Base-by-base conservation (phyloP, 306 rosid genomes). In the Cicer chorassanicum region DNA sequence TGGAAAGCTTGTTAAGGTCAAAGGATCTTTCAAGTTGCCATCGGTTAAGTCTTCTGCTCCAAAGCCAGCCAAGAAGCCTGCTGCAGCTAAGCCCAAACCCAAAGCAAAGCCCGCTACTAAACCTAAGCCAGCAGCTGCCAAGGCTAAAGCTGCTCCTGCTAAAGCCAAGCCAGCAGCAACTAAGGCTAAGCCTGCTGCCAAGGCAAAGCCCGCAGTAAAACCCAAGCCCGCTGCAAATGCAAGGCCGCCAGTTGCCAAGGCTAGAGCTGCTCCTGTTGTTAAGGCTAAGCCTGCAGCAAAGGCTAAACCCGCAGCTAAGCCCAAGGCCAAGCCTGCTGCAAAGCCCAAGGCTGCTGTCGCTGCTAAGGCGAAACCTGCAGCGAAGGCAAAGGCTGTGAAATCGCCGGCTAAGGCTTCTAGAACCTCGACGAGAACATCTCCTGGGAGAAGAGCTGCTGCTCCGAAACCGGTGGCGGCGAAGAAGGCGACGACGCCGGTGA, bases 391-490 rank as follows among this genome's bases (percentile, higher is more conserved):
- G 75, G 66, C 44, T 1, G 44, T 80, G 1, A 88, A 79, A 29
- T 29, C 36, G 71, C 91, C 89, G 0, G 88, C 87, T 0, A 91
- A 91, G 84, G 92, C 84, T 2, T 40, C 93, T 1, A 81, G 96
- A 72, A 91, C 93, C 1, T 84, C 93, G 55, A 84, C 93, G 57
- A 87, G 93, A 40, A 84, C 90, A 0, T 74, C 92, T 0, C 97
- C 93, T 0, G 92, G 93, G 39, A 87, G 78, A 85, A 88, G 81
- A 65, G 87, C 92, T 0, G 71, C 71, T 43, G 53, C 53, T 8
- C 10, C 70, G 0, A 65, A 65, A 13, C 40, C 70, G 6, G 64
- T 82, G 0, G 67, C 76, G 0, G 42, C 1, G 40, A 87, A 87
- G 88, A 91, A 85, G 66, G 87, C 88, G 0, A 56, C 85, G 1